Conservation (phyloP, 2,329 filamentous ascomycete genomes). For the Arthrobotrys musiformis region DNA sequence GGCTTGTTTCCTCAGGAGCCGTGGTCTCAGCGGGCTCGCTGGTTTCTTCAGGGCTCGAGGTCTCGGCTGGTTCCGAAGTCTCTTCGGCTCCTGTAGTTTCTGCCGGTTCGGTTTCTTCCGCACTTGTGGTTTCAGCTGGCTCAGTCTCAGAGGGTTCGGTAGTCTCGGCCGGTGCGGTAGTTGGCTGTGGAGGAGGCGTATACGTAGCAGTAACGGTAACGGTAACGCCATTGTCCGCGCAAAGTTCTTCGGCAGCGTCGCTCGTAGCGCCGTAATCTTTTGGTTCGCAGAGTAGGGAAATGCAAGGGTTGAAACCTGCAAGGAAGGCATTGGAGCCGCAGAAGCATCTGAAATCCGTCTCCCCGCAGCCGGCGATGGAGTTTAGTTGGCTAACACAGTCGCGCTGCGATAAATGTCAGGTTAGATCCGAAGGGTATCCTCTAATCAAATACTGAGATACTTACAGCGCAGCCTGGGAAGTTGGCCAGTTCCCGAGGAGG, state of each 20-base stretch:
- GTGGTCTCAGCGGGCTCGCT: not conserved
- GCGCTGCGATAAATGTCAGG: not conserved
- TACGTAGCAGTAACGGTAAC: slow-evolving; percentile 43
- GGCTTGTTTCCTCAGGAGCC: not conserved
- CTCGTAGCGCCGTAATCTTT: slow-evolving; percentile 15
- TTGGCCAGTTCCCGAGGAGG: slow-evolving; percentile 5
- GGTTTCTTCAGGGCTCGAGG: not conserved
- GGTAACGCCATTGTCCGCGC: slow-evolving; percentile 16
- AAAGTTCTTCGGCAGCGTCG: slow-evolving; percentile 27
- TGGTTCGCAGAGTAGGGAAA: slow-evolving; percentile 12
- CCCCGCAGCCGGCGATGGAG: slow-evolving; percentile 3
- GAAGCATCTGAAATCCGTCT: slow-evolving; percentile 25
- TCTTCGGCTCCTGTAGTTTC: slow-evolving; percentile 13
- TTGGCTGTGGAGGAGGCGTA: slow-evolving; percentile 8
- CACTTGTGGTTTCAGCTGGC: not conserved
- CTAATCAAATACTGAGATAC: not conserved
- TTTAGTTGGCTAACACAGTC: slow-evolving; percentile 31
- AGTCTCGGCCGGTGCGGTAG: not conserved
- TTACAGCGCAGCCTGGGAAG: slow-evolving; percentile 41
- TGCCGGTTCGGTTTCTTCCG: not conserved
- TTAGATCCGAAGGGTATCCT: not conserved
- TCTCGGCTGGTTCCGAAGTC: not conserved
- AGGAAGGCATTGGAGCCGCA: slow-evolving; percentile 29
- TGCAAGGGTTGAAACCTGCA: slow-evolving; percentile 20
- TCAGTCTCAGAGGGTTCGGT: slow-evolving; percentile 6